Conservation (phyloP, 768 basidiomycete species). For the Hygrocybe punicea region DNA sequence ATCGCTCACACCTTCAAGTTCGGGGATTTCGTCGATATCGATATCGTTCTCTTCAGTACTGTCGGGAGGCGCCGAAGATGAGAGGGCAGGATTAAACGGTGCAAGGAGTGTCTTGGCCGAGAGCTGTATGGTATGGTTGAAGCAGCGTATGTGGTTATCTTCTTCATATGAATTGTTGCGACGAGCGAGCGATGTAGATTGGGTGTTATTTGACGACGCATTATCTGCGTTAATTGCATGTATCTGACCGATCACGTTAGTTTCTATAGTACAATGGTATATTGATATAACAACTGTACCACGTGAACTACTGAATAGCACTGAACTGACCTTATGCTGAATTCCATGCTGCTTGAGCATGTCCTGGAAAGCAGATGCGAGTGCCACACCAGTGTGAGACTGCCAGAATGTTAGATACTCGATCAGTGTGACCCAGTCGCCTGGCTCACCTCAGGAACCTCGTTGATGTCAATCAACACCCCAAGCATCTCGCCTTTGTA, state of each 20-base stretch:
- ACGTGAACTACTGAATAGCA: not conserved
- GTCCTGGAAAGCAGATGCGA: constrained; percentile 24
- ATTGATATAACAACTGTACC: not conserved
- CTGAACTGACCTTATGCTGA: constrained; percentile 14
- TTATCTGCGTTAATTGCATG: not conserved
- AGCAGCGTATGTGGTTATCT: constrained; percentile 1
- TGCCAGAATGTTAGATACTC: not conserved
- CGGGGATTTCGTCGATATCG: not conserved
- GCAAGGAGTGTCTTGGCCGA: constrained; percentile 23
- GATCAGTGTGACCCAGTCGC: not conserved
- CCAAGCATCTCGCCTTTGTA: constrained; percentile 18
- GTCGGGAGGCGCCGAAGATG: not conserved
- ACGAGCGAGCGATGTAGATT: not conserved
- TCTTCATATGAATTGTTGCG: not conserved
- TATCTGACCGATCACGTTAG: not conserved
- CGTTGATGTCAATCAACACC: constrained; percentile 29
- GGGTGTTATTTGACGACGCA: not conserved
- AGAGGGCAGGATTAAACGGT: not conserved
- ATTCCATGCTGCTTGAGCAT: constrained; percentile 18
- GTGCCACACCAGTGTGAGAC: constrained; percentile 32
- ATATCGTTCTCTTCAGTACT: not conserved
- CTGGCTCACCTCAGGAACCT: constrained; percentile 21
- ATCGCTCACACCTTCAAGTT: not conserved
- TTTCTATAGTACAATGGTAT: too few relatives aligned
- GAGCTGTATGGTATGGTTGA: constrained; percentile 1